Evolutionary conservation across 345 rosid genomes (phyloP).

Genomic region (Eucalyptus curtisii): DNA sequence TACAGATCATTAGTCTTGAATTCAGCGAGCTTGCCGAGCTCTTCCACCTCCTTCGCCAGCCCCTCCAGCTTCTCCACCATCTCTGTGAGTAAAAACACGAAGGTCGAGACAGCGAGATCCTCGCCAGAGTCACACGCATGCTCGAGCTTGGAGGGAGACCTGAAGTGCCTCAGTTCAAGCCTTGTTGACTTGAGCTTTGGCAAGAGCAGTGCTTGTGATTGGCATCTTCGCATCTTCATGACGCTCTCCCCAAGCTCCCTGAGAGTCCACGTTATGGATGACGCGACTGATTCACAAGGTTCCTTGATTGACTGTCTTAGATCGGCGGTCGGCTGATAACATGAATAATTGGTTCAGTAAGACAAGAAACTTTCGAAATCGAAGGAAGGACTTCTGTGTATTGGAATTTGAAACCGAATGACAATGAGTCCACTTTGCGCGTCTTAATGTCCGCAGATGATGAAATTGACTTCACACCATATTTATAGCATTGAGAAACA

Average conservation of each 20-base stretch:
- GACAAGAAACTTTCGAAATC: background rate
- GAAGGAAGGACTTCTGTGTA: background rate
- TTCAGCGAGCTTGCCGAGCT: conserved; percentile 38
- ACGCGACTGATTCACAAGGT: conserved; percentile 16
- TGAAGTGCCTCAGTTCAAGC: conserved; percentile 14
- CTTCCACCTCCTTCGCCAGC: conserved; percentile 36
- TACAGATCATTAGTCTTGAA: background rate
- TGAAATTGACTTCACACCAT: background rate
- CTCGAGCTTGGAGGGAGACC: background rate
- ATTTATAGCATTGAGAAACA: background rate
- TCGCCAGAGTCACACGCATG: conserved; percentile 3
- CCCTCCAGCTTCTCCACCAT: conserved; percentile 43
- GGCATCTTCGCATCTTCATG: conserved; percentile 27
- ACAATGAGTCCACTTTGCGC: background rate
- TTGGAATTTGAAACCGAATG: background rate
- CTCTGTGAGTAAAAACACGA: conserved; percentile 23
- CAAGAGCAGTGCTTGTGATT: conserved; percentile 1
- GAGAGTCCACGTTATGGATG: conserved; percentile 27
- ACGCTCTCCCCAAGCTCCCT: conserved; percentile 53
- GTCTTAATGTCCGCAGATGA: background rate
- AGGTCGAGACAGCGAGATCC: conserved; percentile 29
- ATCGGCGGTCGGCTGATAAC: conserved; percentile 1
- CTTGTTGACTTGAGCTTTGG: conserved; percentile 34
- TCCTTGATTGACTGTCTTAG: conserved; percentile 23
- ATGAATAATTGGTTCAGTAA: background rate